These are phyloP conservation scores for Umbelopsis vinacea DNA, from an alignment of 192 early-diverging fungal genomes.

Conservation along the genomic window DNA sequence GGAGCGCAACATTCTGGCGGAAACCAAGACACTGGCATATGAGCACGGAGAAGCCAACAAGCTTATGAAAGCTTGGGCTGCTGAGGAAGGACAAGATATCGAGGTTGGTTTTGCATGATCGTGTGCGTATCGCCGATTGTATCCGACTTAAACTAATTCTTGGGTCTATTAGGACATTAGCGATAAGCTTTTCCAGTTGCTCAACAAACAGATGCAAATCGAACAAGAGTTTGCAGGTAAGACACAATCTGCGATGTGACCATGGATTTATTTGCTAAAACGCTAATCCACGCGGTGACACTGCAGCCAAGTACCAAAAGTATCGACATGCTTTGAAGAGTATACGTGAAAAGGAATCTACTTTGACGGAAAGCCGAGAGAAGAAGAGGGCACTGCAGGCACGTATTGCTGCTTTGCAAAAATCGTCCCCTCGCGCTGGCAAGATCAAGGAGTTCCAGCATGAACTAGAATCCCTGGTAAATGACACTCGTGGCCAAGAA, in stretches of 20 bases:
- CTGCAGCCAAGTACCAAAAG: constrained; percentile 36
- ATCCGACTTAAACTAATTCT: background rate
- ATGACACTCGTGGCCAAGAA: constrained; percentile 40
- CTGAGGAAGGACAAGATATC: constrained; percentile 35
- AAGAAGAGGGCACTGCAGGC: constrained; percentile 36
- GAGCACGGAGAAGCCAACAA: constrained; percentile 40
- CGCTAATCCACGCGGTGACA: too few species aligned
- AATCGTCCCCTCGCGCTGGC: constrained; percentile 30
- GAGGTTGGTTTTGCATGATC: constrained; percentile 13
- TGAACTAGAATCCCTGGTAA: constrained; percentile 32
- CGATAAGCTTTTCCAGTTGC: constrained; percentile 33
- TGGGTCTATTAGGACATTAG: constrained; percentile 38
- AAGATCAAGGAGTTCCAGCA: constrained; percentile 40
- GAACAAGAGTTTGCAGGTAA: constrained; percentile 42
- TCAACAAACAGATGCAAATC: constrained; percentile 40
- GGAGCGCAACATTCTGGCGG: constrained; percentile 35
- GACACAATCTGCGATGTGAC: background rate
- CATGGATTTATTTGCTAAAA: too few species aligned
- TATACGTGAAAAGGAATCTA: constrained; percentile 38
- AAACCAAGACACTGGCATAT: constrained; percentile 31
- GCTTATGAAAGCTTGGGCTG: constrained; percentile 31
- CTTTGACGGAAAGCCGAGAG: constrained; percentile 35
- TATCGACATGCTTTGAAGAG: constrained; percentile 43
- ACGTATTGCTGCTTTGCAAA: constrained; percentile 34
- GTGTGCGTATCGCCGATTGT: background rate